phyloP scores from a whole-genome alignment of 106 monocot genomes.

The Dendrobium officinale region DNA sequence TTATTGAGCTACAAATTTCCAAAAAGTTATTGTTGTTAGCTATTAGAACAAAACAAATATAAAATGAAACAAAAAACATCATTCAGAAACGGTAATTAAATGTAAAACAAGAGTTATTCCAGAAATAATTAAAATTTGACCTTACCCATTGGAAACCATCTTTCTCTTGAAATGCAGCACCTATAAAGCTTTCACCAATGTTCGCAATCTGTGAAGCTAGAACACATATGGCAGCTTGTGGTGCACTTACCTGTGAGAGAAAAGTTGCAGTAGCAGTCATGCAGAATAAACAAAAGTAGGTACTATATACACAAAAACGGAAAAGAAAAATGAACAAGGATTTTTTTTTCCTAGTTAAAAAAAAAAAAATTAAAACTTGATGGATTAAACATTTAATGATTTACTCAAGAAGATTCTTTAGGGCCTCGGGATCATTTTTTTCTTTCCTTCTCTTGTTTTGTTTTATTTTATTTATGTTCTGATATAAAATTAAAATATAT shows the following conservation, averaged over 20 bases:
- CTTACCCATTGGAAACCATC: conserved; percentile 67
- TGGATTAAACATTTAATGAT: neutral
- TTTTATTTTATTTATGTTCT: no score
- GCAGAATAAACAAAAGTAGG: neutral
- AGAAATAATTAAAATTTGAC: neutral
- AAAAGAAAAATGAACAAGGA: neutral
- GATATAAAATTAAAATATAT: no score
- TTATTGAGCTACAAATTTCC: conserved; percentile 62
- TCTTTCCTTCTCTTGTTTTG: no score
- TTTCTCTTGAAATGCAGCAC: conserved; percentile 66
- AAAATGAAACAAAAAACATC: neutral
- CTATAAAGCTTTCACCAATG: conserved; percentile 66
- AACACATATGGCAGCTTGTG: conserved; percentile 53
- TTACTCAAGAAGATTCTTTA: neutral
- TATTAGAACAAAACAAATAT: conserved; percentile 19
- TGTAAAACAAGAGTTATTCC: no score
- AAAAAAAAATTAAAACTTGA: neutral
- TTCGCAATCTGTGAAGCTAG: conserved; percentile 81
- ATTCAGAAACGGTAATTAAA: neutral
- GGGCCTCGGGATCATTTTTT: no score
- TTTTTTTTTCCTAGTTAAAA: neutral
- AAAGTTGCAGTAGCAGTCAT: neutral
- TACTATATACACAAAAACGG: neutral
- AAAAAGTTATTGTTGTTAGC: conserved; percentile 27
- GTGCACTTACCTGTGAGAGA: conserved; percentile 32